Conservation (phyloP, 305 asterid genomes). For the Fraxinus albicans region DNA sequence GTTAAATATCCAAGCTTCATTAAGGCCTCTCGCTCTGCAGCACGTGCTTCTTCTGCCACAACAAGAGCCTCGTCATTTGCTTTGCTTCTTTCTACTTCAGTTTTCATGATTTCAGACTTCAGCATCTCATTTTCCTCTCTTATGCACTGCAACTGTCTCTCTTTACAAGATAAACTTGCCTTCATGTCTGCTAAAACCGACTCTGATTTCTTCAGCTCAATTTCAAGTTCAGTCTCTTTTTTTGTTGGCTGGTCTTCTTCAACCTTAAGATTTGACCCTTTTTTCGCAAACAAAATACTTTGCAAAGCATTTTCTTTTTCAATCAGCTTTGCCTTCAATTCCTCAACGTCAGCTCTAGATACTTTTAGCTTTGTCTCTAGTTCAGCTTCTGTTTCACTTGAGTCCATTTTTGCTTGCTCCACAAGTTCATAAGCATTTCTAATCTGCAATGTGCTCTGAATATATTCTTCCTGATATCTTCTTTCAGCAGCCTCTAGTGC, state of each 20-base stretch:
- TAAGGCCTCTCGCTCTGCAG: conserved; percentile 62
- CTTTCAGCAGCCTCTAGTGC: conserved; percentile 74
- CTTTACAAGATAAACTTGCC: conserved; percentile 46
- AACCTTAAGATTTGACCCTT: conserved; percentile 23
- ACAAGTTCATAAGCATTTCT: conserved; percentile 61
- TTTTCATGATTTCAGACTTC: conserved; percentile 50
- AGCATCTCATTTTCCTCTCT: conserved; percentile 56
- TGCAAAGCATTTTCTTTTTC: conserved; percentile 40
- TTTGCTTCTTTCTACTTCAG: conserved; percentile 42
- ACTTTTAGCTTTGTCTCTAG: conserved; percentile 45
- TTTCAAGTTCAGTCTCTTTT: conserved; percentile 28
- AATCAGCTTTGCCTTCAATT: conserved; percentile 37
- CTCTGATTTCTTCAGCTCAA: conserved; percentile 36
- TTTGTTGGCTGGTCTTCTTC: conserved; percentile 28
- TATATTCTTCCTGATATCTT: conserved; percentile 61
- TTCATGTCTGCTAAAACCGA: conserved; percentile 45
- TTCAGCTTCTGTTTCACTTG: conserved; percentile 48
- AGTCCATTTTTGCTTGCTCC: conserved; percentile 54
- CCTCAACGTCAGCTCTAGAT: conserved; percentile 49
- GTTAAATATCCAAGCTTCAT: conserved; percentile 57
- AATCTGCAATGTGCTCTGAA: conserved; percentile 60
- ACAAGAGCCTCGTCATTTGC: conserved; percentile 46
- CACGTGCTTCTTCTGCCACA: conserved; percentile 47
- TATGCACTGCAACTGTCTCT: conserved; percentile 46
- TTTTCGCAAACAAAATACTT: conserved; percentile 27